Evolutionary conservation across 106 monocot species (phyloP), one percentile per base, ranked within the genome.

Genomic region (Alisma plantagoaquatica): DNA sequence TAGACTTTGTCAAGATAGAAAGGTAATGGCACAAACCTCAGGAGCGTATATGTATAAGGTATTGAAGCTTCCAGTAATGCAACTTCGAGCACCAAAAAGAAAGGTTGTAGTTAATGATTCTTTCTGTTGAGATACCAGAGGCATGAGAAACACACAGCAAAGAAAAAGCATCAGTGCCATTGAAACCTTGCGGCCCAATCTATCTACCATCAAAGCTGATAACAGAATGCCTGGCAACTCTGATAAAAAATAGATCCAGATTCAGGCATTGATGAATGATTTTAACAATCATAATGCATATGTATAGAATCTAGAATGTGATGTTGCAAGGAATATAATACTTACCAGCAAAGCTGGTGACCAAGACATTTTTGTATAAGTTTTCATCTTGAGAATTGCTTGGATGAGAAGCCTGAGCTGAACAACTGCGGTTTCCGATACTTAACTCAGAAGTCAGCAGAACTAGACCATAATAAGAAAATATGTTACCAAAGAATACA

Each of bases 211-310:
- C 46, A 38, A 42, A 30, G 78, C 91, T 31, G 85, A 48, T 33
- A 92, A 46, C 19, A 92, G n/a, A 52, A 92, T 48, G 31, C 91
- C 91, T 7, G 84, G 85, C 54, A 85, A 4, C 70, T 92, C 91
- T 92, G 75, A 10, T 24, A 29, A 64, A 48, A 64, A 28, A 14
- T 52, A 29, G 11, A n/a, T n/a, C n/a, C n/a, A n/a, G n/a, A n/a
- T n/a, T n/a, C n/a, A n/a, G n/a, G n/a, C n/a, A n/a, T n/a, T n/a
- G n/a, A n/a, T n/a, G n/a, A n/a, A n/a, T n/a, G n/a, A n/a, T n/a
- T n/a, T n/a, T n/a, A n/a, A n/a, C n/a, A n/a, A n/a, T n/a, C n/a
- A n/a, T n/a, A n/a, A n/a, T n/a, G n/a, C n/a, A n/a, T n/a, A n/a
- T n/a, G n/a, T n/a, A n/a, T n/a, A n/a, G n/a, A n/a, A n/a, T n/a